Base-by-base conservation (phyloP, 805 yeast genomes). In the Candida vaughaniae region DNA sequence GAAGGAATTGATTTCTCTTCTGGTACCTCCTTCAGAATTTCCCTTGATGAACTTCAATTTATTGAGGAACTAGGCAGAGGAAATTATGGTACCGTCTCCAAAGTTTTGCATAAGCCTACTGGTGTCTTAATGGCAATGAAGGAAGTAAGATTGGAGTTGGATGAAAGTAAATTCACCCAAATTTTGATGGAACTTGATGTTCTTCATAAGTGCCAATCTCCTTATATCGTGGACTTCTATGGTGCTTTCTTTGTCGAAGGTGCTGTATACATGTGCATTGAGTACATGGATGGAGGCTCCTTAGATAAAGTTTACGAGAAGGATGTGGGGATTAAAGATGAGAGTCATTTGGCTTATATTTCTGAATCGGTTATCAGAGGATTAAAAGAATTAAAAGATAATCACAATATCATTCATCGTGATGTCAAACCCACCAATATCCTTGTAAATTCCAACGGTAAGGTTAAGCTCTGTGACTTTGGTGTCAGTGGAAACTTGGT, bases 231-330 rank as follows among this genome's bases (percentile, higher is more conserved):
- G 27, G 97, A 91, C 52, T 93, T 93, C 52, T 93, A 86, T 55
- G 99, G 99, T 29, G 99, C 99, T 1, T 91, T 91, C 55, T 93
- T 91, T 56, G 88, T 88, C 22, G 99, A 93, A 62, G 96, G 97
- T 31, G 96, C 97, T 1, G 99, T 91, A 18, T 93, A 90, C 64
- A 88, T 91, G 87, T 93, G 98, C 64, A 91, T 91, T 77, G 99
- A 91, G 64, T 87, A 81, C 59, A 91, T 91, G 99, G 95, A 88
- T 59, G 97, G 96, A 32, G 96, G 96, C 0, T 87, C 96, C 0
- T 65, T 91, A 41, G 96, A 91, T 62, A 86, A 85, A 54, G 71
- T 90, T 11, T 91, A 89, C 60, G 83, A 80, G 3, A 58, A 59
- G 19, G 69, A 66, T 32, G 88, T 90, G 28, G 73, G 74, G 3